Evolutionary conservation across 345 rosid species (phyloP).

Genomic region (Hirschfeldia incana): DNA sequence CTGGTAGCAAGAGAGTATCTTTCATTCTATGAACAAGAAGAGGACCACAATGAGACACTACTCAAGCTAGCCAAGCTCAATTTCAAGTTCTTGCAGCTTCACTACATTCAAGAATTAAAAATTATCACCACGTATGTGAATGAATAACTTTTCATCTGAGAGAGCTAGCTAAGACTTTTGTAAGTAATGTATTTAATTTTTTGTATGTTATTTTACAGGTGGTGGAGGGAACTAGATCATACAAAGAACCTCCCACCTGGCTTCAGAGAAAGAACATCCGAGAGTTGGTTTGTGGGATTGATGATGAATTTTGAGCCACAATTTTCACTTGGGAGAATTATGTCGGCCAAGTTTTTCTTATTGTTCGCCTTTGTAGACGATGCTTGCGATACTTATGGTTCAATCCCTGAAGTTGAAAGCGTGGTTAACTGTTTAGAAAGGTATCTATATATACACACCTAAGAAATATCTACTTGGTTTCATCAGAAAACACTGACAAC

Average conservation of each 20-base stretch:
- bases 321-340: constrained; percentile 19
- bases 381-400: constrained; percentile 10
- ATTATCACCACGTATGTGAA: constrained; percentile 13
- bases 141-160: neutral
- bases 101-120: constrained; percentile 19
- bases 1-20: constrained; percentile 21
- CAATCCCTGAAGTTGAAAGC: neutral
- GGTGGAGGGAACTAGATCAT: constrained; percentile 8
- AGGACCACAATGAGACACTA: neutral
- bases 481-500: neutral
- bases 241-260: neutral
- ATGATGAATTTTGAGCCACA: constrained; percentile 21
- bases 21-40: constrained; percentile 14
- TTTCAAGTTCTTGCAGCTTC: constrained; percentile 20
- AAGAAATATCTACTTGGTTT: neutral
- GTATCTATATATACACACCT: neutral
- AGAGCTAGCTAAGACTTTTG: neutral
- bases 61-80: constrained; percentile 19
- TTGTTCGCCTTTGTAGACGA: neutral
- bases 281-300: neutral
- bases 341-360: constrained; percentile 11
- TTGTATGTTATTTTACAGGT: neutral
- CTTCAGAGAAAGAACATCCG: constrained; percentile 6
- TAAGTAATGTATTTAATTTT: too few species aligned
- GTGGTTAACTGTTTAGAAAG: constrained; percentile 12